Evolutionary conservation across 148 eudicot species (phyloP), one percentile per base, ranked within the genome.

Genomic region (Drosera capensis): DNA sequence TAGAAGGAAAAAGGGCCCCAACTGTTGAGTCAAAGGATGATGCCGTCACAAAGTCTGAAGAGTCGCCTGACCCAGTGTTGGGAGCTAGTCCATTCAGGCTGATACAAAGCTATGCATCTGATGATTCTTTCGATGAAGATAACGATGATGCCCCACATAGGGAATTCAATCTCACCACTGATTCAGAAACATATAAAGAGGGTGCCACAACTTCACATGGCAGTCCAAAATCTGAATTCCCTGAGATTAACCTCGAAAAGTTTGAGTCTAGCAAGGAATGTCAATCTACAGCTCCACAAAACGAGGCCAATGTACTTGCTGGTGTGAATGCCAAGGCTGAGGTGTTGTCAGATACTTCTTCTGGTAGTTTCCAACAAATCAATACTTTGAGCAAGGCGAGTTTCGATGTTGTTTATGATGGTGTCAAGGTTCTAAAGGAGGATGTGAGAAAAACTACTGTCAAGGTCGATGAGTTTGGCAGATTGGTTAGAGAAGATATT

Each of bases 391-490:
- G 55, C 31, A 63, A 23, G 49, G 30, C 38, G 20, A 63, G 52
- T 52, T 52, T 39, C 49, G 45, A 38, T 49, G 15, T 31, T 54
- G 47, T 48, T 61, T 43, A 60, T 63, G 61, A 45, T 17, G 45
- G 53, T 25, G 51, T 26, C 35, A 66, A 59, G 49, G 22, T 25
- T 20, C 64, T 35, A 28, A 65, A 56, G 58, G 66, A 57, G 60
- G 67, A 71, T 31, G 39, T 30, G 25, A 68, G 58, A 26, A 25
- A 47, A 58, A 22, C 39, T 17, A 15, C 66, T 56, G 55, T 42
- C 19, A 73, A 80, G 60, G 77, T 84, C 42, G 97, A 90, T 30
- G 82, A 90, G 63, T 90, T 90, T 73, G 97, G 97, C 42, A 71
- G 97, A 64, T 58, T 84, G 49, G 52, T 71, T n/a, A 75, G 79